Evolutionary conservation across 352 stramenopile genomes (phyloP), one percentile per base, ranked within the genome.

Genomic region (Globisporangium polare): DNA sequence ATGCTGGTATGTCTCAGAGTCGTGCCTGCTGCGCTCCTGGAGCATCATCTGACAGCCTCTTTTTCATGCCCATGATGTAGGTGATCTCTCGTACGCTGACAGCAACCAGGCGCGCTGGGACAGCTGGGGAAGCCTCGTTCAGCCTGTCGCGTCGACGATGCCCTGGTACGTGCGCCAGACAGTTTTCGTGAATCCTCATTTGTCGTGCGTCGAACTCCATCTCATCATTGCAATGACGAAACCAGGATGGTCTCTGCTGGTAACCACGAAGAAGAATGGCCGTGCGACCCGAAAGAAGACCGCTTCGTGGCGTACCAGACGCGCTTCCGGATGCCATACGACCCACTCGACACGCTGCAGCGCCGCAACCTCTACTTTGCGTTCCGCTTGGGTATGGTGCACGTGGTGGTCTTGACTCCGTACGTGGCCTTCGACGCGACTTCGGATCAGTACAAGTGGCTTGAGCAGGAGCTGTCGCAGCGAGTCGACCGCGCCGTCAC

Each of bases 41-140:
- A n/a, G 6, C 31, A 13, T 15, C 6, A 37, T n/a, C 37, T 63
- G 3, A 51, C 15, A 3, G 6, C 6, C 17, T 17, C 5, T 31
- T 7, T 12, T 26, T 9, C 12, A n/a, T 56, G 29, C 8, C n/a
- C n/a, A n/a, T n/a, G n/a, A n/a, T n/a, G 79, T 29, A 56, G 83
- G 88, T 1, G 93, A 98, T 68, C 68, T 98, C 17, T 93, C 89
- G 9, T 98, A 98, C 56, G 88, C 90, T 0, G 87, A 97, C 60
- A 88, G 71, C 47, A 85, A 90, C 57, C 83, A 96, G 67, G 68
- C 76, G 29, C 78, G 83, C 43, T 98, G 91, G 91, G 91, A 98
- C 71, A 83, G 73, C 3, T 97, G 90, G 82, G 90, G 88, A 2
- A 74, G 85, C 13, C 77, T 97, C 27, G 75, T 97, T 2, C 88